These are phyloP conservation scores for Peniophora sp. DNA, from an alignment of 1,284 basidiomycete genomes.

Conservation along the genomic window DNA sequence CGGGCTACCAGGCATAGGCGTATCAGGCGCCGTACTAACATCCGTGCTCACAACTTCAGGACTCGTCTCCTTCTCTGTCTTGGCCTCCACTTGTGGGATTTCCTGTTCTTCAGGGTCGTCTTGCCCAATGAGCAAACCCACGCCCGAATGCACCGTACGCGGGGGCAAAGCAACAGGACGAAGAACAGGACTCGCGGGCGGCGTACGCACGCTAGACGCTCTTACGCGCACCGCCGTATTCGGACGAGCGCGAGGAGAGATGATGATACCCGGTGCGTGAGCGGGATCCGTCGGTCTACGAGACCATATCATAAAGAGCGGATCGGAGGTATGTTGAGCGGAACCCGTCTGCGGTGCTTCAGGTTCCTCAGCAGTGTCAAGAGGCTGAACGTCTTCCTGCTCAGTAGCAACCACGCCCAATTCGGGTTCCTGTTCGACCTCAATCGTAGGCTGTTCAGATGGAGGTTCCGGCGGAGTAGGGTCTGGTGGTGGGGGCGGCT, in stretches of 20 bases:
- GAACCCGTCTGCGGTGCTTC: constrained; percentile 1
- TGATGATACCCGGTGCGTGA: constrained; percentile 57
- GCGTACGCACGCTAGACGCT: constrained; percentile 45
- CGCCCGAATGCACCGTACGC: background rate
- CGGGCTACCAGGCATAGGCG: constrained; percentile 48
- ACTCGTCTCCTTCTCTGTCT: constrained; percentile 7
- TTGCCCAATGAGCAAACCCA: no score
- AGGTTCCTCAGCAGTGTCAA: background rate
- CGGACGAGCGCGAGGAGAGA: constrained; percentile 52
- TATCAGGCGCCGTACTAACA: constrained; percentile 34
- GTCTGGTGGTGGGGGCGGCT: background rate
- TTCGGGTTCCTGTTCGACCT: constrained; percentile 3
- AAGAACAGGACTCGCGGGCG: constrained; percentile 28
- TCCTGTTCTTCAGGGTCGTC: background rate
- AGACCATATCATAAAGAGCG: constrained; percentile 57
- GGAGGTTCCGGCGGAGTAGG: background rate
- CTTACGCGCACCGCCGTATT: constrained; percentile 44
- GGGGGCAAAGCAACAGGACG: background rate
- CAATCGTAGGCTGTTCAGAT: background rate
- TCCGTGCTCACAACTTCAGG: constrained; percentile 22
- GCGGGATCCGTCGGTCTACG: constrained; percentile 53
- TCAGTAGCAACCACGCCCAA: no score
- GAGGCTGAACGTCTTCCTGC: background rate
- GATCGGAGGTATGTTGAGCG: background rate
- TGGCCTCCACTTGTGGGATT: background rate